Evolutionary conservation across 1,284 basidiomycete species (phyloP), one percentile per base, ranked within the genome.

Genomic region (Coniferiporia sulphurascens): DNA sequence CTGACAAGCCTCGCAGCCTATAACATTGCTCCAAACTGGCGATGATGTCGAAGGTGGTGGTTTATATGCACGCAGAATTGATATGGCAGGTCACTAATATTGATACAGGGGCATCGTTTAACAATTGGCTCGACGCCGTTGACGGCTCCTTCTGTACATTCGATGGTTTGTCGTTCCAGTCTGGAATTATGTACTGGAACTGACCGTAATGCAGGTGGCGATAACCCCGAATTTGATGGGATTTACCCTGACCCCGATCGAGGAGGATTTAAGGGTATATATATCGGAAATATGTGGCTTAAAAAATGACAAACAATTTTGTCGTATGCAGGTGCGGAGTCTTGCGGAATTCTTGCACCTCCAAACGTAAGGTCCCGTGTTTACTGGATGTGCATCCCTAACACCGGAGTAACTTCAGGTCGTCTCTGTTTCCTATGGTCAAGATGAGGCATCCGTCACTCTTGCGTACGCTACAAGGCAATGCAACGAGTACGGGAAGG

Each of bases 131-230:
- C 9, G 78, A 81, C 63, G 75, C 76, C 6, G 66, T 79, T 9
- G 82, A 81, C 59, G 73, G 69, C 2, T 72, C 74, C 1, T 89
- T 78, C 71, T 87, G 86, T 64, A 78, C 76, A 0, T 86, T 80
- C 56, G 77, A 83, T 58, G 84, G 59, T 60, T 21, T 9, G 21
- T 12, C 17, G 7, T 19, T 15, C n/a, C 15, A 7, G 27, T 19
- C 8, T 43, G 6, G 3, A 34, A 32, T 2, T 41, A 8, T 19
- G n/a, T 21, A 17, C 21, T 3, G n/a, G 9, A 7, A 7, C 35
- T 36, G n/a, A 56, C 10, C 15, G 27, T 15, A 44, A 21, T 44
- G 2, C 35, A 60, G 76, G 84, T 3, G 84, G 84, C 1, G 83
- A 87, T 46, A 80, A 84, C 65, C 76, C 78, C 32, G 53, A 52